A percentile compares a stretch with the other conserved stretches of the same genome.
Evolutionary conservation across 768 basidiomycete genomes (phyloP).

Genomic region (Mrakia frigida): DNA sequence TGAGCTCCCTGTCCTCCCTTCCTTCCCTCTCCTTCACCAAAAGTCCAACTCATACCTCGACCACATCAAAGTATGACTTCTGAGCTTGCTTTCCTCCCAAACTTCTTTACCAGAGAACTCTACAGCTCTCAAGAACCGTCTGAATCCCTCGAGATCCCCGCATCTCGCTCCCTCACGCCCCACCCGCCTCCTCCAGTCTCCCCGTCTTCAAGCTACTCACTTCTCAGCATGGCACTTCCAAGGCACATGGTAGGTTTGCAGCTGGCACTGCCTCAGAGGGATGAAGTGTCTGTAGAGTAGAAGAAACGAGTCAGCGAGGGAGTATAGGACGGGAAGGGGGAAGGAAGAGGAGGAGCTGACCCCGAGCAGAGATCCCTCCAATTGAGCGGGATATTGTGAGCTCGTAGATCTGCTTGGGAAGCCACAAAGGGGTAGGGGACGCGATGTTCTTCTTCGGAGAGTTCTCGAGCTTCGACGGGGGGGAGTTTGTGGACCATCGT

Average conservation of each 20-base stretch:
- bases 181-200: background rate
- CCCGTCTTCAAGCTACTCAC: background rate
- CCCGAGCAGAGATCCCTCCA: background rate
- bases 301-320: background rate
- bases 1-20: background rate
- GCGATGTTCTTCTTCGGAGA: background rate
- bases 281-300: background rate
- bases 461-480: background rate
- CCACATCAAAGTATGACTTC: background rate
- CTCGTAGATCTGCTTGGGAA: background rate
- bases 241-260: background rate
- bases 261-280: background rate
- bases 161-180: background rate
- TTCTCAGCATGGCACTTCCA: conserved; percentile 15
- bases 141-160: background rate
- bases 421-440: conserved; percentile 5
- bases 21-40: background rate
- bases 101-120: background rate
- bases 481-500: background rate
- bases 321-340: background rate
- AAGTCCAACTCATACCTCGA: too few species aligned
- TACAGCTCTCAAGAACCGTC: background rate
- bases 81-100: background rate
- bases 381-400: background rate
- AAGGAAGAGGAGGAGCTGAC: background rate